Evolutionary conservation across 2,329 filamentous ascomycete genomes (phyloP).

Genomic region (Cadophora sp.): DNA sequence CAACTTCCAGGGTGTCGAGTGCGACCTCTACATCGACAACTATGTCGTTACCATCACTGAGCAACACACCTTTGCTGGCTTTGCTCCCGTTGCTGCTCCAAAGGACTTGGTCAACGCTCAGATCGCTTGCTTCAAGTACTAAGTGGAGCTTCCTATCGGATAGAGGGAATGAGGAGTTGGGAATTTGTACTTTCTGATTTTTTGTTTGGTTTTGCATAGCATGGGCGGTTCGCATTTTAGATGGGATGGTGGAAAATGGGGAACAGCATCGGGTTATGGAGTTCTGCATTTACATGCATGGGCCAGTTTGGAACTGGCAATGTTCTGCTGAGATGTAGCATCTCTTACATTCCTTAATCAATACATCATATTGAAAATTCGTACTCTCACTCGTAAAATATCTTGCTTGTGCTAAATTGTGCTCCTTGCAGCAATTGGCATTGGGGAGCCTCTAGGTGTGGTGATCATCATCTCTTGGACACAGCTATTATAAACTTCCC

Average conservation of each 20-base stretch:
- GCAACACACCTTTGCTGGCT: conserved; percentile 15
- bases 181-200: not conserved
- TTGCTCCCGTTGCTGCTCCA: conserved; percentile 4
- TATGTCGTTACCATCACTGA: conserved; percentile 15
- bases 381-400: too few relatives aligned
- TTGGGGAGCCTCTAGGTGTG: too few relatives aligned
- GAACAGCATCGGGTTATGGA: not conserved
- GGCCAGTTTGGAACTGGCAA: not conserved
- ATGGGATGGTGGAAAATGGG: not conserved
- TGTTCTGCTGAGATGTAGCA: not conserved
- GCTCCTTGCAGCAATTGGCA: too few relatives aligned
- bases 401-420: too few relatives aligned
- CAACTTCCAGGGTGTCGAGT: conserved; percentile 20
- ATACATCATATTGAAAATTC: not conserved
- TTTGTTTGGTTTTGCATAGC: not conserved
- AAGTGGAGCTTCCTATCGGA: not conserved
- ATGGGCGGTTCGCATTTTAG: not conserved
- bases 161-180: not conserved
- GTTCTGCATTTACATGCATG: not conserved
- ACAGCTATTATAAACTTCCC: too few relatives aligned
- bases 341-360: not conserved
- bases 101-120: not conserved
- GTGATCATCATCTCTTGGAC: too few relatives aligned
- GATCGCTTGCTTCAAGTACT: conserved; percentile 6
- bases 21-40: conserved; percentile 4